Evolutionary conservation across 192 early-diverging fungal genomes (phyloP).

Genomic region (Podila clonocystis): DNA sequence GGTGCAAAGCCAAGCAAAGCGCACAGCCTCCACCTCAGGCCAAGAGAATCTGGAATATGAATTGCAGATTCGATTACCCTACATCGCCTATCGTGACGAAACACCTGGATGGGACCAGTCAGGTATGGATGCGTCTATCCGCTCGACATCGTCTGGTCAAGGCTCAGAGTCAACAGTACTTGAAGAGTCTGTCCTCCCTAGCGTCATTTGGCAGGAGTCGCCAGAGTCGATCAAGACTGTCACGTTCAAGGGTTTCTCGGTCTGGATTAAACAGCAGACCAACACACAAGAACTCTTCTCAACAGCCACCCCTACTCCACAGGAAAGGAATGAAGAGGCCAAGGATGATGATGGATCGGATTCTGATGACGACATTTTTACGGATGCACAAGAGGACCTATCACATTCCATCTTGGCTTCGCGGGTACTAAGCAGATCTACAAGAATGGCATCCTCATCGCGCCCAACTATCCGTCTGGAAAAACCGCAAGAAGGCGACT

Average conservation of each 20-base stretch:
- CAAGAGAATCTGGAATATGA: conserved; percentile 54
- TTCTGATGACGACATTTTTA: conserved; percentile 39
- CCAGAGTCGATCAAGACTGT: conserved; percentile 64
- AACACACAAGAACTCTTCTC: not conserved
- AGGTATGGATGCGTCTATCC: conserved; percentile 20
- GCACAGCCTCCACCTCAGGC: not conserved
- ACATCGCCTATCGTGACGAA: conserved; percentile 66
- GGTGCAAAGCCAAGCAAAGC: conserved; percentile 7
- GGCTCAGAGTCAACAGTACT: conserved; percentile 29
- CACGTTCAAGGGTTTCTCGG: conserved; percentile 54
- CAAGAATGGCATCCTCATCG: not conserved
- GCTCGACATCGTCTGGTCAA: conserved; percentile 8
- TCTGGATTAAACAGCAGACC: conserved; percentile 57
- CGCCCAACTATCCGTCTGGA: not conserved
- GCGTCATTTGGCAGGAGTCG: conserved; percentile 44
- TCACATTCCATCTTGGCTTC: conserved; percentile 36
- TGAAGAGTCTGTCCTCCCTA: conserved; percentile 29
- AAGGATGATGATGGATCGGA: conserved; percentile 23
- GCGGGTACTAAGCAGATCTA: not conserved
- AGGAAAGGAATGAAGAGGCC: too few species aligned
- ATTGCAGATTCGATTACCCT: conserved; percentile 59
- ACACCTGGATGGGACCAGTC: conserved; percentile 62
- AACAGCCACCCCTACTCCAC: not conserved
- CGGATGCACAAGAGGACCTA: conserved; percentile 41
- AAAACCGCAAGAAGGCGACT: not conserved